phyloP scores from a whole-genome alignment of 768 basidiomycete species.

The Termitomyces titanicus region DNA sequence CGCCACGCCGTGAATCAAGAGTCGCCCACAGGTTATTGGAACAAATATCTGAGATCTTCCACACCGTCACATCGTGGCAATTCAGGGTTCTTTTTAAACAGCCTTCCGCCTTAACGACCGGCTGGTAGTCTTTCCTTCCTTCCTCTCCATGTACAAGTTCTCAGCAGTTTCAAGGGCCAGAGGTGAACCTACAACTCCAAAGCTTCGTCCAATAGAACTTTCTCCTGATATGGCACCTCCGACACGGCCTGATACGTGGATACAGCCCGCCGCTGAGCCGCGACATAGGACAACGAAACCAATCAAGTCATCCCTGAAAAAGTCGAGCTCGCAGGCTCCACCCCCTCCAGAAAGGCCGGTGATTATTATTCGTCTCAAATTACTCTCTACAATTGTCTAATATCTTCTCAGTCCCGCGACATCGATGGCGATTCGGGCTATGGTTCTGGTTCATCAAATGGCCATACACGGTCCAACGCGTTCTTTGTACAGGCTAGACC shows the following conservation, averaged over 20 bases:
- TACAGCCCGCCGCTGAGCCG: conserved; percentile 15
- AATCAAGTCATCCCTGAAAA: conserved; percentile 4
- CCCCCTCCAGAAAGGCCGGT: background rate
- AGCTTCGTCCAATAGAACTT: conserved; percentile 3
- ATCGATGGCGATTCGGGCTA: background rate
- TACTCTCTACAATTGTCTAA: background rate
- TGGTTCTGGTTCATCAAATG: background rate
- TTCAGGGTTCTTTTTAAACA: conserved; percentile 24
- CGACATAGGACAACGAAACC: conserved; percentile 11
- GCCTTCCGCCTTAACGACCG: conserved; percentile 15
- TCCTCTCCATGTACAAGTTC: conserved; percentile 33
- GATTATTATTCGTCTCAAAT: background rate
- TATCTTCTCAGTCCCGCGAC: background rate
- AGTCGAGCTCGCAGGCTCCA: background rate
- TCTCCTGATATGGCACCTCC: conserved; percentile 5
- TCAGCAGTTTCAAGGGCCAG: conserved; percentile 17
- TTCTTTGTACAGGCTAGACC: background rate
- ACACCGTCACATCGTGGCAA: conserved; percentile 30
- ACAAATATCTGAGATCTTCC: conserved; percentile 20
- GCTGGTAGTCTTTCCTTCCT: conserved; percentile 11
- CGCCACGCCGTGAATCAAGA: conserved; percentile 9
- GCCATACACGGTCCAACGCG: background rate
- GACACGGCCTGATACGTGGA: background rate
- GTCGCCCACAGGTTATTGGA: conserved; percentile 16
- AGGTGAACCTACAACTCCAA: conserved; percentile 30